Percentiles rank a stretch among this genome's conserved stretches.
Evolutionary conservation across 345 rosid genomes (phyloP).

Genomic region (Mallotus nudiflorus): DNA sequence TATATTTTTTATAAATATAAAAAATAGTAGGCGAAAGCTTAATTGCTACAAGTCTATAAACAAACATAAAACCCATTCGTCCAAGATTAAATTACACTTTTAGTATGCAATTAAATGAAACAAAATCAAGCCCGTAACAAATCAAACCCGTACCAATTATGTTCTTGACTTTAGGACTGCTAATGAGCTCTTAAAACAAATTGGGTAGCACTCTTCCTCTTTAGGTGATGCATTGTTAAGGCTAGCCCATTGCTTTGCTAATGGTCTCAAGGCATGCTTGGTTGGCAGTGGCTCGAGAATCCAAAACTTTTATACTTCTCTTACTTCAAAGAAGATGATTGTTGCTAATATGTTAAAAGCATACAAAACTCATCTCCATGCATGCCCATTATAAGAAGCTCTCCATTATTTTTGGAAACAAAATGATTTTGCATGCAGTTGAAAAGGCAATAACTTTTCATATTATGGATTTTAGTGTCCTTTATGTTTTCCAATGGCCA

Average conservation of each 20-base stretch:
- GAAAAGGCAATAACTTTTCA: slow-evolving; percentile 58
- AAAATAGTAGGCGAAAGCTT: too few relatives aligned
- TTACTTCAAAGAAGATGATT: slow-evolving; percentile 56
- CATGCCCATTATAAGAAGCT: slow-evolving; percentile 84
- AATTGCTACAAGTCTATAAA: too few relatives aligned
- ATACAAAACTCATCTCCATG: slow-evolving; percentile 66
- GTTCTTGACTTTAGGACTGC: slow-evolving; percentile 60
- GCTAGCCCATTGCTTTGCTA: slow-evolving; percentile 77
- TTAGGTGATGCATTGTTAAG: slow-evolving; percentile 87
- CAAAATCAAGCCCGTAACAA: too few relatives aligned
- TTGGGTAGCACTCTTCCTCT: slow-evolving; percentile 74
- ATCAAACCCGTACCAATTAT: too few relatives aligned
- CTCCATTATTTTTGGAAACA: slow-evolving; percentile 58
- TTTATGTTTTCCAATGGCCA: slow-evolving; percentile 97
- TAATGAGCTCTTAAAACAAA: slow-evolving; percentile 70
- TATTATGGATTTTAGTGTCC: slow-evolving; percentile 85
- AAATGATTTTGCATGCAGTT: slow-evolving; percentile 48
- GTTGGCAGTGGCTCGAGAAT: slow-evolving; percentile 51
- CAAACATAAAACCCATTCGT: too few relatives aligned
- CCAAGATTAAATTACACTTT: too few relatives aligned
- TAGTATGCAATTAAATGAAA: too few relatives aligned
- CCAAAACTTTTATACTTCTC: slow-evolving; percentile 56
- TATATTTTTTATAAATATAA: too few relatives aligned
- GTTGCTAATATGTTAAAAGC: slow-evolving; percentile 81
- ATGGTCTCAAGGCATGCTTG: slow-evolving; percentile 81